A percentile compares a stretch with the other conserved stretches of the same genome.
These are phyloP conservation scores for Fistulina hepatica DNA, from an alignment of 1,284 basidiomycete genomes.

Conservation along the genomic window DNA sequence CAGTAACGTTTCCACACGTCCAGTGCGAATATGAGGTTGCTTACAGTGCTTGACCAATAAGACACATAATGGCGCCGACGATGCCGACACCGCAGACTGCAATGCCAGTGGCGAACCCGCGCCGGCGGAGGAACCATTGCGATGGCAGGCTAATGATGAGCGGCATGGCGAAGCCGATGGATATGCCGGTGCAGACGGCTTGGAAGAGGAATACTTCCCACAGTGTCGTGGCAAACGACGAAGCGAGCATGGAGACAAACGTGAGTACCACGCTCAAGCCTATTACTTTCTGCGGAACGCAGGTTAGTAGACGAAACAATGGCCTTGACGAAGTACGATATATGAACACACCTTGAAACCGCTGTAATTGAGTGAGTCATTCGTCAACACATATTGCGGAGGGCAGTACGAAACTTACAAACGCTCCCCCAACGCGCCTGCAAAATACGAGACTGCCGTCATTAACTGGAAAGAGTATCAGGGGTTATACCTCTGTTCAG, in stretches of 20 bases:
- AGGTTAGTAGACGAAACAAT: not conserved
- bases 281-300: conserved; percentile 1
- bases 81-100: conserved; percentile 5
- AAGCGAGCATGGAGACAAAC: conserved; percentile 5
- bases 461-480: not conserved
- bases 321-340: not conserved
- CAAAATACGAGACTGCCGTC: not conserved
- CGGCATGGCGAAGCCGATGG: not conserved
- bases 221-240: conserved; percentile 4
- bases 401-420: no score
- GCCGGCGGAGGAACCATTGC: conserved; percentile 6
- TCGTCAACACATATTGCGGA: no score
- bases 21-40: not conserved
- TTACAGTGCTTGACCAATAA: conserved; percentile 5
- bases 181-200: conserved; percentile 2
- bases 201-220: conserved; percentile 7
- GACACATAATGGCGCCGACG: conserved; percentile 2
- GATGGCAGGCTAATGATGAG: conserved; percentile 5
- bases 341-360: conserved; percentile 13
- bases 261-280: not conserved
- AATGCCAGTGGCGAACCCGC: conserved; percentile 7
- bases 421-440: conserved; percentile 12
- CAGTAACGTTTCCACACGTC: not conserved
- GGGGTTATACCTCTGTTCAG: not conserved
- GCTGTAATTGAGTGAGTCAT: no score